Evolutionary conservation across 23 red algal genomes (phyloP).

Genomic region (Chondrus crispus): DNA sequence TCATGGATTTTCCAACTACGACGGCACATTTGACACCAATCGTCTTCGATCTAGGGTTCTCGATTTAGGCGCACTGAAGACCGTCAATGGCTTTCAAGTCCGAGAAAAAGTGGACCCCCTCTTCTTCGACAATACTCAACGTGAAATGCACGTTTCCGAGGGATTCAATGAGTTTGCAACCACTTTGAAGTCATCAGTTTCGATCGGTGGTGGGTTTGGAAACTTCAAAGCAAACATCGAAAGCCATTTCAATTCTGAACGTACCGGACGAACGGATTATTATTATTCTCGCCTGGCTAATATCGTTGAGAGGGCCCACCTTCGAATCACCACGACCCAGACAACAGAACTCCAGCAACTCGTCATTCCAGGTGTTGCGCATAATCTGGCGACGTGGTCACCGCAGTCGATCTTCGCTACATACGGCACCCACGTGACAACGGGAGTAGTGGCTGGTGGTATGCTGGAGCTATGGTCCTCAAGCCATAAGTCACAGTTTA

Average conservation of each 20-base stretch:
- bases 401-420: conserved; percentile 25
- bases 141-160: not conserved
- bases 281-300: conserved; percentile 15
- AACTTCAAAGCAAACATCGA: conserved; percentile 23
- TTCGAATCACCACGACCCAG: not conserved
- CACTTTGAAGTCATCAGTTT: not conserved
- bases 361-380: conserved; percentile 2
- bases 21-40: conserved; percentile 23
- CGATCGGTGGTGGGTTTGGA: not conserved
- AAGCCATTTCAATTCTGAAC: conserved; percentile 11
- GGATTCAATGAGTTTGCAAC: conserved; percentile 19
- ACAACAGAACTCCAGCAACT: not conserved
- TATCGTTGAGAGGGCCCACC: conserved; percentile 4
- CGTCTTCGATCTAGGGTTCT: conserved; percentile 14
- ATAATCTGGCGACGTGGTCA: not conserved
- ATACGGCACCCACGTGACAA: conserved; percentile 45
- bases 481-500: conserved; percentile 4
- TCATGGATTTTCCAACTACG: conserved; percentile 21
- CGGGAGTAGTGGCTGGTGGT: conserved; percentile 17
- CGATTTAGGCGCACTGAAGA: conserved; percentile 4
- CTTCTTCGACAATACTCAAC: not conserved
- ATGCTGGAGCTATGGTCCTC: conserved; percentile 52
- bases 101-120: not conserved
- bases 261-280: conserved; percentile 22
- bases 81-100: not conserved